Percentiles rank a stretch among this genome's conserved stretches.
These are phyloP conservation scores for Phyllosticta citrichinensis DNA, from an alignment of 2,329 filamentous ascomycete species.

Conservation along the genomic window DNA sequence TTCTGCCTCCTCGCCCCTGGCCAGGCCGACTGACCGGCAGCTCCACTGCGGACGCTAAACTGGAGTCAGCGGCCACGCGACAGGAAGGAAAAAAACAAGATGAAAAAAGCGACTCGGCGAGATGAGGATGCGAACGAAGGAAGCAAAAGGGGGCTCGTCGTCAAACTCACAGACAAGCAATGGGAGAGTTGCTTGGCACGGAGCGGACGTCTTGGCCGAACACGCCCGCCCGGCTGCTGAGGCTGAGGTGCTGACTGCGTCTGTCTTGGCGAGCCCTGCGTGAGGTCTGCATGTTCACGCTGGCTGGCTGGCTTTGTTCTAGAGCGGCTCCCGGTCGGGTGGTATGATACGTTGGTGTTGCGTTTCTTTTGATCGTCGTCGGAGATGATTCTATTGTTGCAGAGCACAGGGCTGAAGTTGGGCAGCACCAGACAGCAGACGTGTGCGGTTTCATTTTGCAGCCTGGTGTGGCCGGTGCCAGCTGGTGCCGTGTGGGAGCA, in stretches of 20 bases:
- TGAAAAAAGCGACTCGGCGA: background rate
- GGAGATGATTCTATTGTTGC: background rate
- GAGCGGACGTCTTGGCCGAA: background rate
- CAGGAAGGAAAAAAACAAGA: background rate
- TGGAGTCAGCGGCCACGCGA: background rate
- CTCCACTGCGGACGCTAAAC: background rate
- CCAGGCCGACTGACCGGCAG: background rate
- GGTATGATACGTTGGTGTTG: background rate
- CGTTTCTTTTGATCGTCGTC: background rate
- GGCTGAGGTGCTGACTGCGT: too few species aligned
- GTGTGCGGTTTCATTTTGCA: background rate
- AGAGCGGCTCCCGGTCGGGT: background rate
- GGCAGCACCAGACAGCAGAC: background rate
- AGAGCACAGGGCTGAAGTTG: background rate
- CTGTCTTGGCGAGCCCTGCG: background rate
- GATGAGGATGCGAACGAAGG: background rate
- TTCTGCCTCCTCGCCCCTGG: background rate
- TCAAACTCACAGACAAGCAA: background rate
- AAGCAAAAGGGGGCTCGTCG: background rate
- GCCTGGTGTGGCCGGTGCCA: background rate
- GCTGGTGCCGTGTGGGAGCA: background rate
- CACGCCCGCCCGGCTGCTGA: too few species aligned
- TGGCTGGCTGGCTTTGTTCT: background rate
- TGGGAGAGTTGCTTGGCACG: background rate
- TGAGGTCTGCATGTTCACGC: background rate